Conservation (phyloP, 352 stramenopile species). For the Hyaloperonospora brassicae region DNA sequence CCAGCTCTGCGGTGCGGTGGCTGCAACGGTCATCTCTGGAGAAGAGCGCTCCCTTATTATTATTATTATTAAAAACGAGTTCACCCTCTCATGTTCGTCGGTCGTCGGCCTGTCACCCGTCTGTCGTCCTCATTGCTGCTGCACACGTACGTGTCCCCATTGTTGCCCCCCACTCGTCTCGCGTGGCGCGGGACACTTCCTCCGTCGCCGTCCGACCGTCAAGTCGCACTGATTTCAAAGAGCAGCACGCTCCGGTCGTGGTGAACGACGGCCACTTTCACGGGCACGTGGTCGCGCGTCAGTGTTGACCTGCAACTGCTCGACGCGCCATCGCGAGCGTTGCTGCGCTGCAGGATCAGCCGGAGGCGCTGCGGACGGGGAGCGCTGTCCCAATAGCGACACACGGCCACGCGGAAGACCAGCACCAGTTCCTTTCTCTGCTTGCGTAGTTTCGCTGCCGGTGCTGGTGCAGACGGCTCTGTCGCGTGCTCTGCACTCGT, state of each 20-base stretch:
- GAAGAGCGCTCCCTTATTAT: slow-evolving; percentile 27
- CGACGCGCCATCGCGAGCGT: slow-evolving; percentile 1
- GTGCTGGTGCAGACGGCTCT: slow-evolving; percentile 3
- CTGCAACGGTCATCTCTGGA: slow-evolving; percentile 10
- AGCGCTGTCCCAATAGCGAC: slow-evolving; percentile 33
- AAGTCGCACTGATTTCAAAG: slow-evolving; percentile 34
- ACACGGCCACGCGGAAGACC: slow-evolving; percentile 51
- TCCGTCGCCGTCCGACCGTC: too few relatives aligned
- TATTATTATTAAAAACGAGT: slow-evolving; percentile 33
- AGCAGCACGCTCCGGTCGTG: slow-evolving; percentile 51
- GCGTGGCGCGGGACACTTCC: too few relatives aligned
- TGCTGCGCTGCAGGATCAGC: slow-evolving; percentile 6
- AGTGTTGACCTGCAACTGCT: slow-evolving; percentile 5
- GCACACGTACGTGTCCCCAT: too few relatives aligned
- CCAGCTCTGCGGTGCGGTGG: neutral
- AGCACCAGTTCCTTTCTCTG: slow-evolving; percentile 34
- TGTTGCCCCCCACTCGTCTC: too few relatives aligned
- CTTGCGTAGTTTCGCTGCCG: slow-evolving; percentile 22
- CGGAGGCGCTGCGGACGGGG: slow-evolving; percentile 23
- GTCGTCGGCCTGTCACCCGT: neutral
- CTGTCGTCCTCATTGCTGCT: slow-evolving; percentile 4
- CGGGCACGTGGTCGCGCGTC: slow-evolving; percentile 15
- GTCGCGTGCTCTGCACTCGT: slow-evolving; percentile 1
- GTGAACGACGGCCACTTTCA: slow-evolving; percentile 61
- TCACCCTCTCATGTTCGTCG: slow-evolving; percentile 2